Base-by-base conservation (phyloP, 139 green algal species). In the Chlamydomonas sp. region DNA sequence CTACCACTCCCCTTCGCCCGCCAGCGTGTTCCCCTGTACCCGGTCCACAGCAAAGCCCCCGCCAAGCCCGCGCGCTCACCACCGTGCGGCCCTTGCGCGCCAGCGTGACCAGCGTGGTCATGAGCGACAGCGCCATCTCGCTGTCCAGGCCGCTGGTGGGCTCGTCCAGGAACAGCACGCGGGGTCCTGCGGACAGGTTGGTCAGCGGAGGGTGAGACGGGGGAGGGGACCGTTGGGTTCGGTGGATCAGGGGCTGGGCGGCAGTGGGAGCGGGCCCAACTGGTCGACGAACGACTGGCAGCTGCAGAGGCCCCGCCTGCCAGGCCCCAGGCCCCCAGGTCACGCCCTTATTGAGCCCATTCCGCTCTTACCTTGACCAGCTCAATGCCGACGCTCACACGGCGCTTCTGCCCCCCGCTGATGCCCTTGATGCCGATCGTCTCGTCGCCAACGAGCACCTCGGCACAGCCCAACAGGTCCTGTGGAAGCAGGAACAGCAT, bases 151-250 rank as follows among this genome's bases (percentile, higher is more conserved):
- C 94, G 20, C 86, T 94, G n/a, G 94, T 95, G 0, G 94, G 93
- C 79, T 97, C 95, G 79, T 97, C 95, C 87, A 97, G 72, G 78
- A 98, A 96, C 9, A 98, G 87, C 8, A 96, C 78, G 0, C 81
- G 49, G 5, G 95, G 91, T 86, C 93, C 89, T 86, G 93, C 0
- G 6, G 5, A 14, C 66, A 71, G 31, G 31, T 49, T 49, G 31
- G 31, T 49, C 31, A 49, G 31, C 31, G 31, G 31, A 49, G 31
- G 31, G 31, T 49, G 31, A 49, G n/a, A n/a, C n/a, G n/a, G n/a
- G n/a, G n/a, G n/a, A n/a, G n/a, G n/a, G n/a, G n/a, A 49, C 31
- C 31, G 31, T 49, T 49, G 31, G 31, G 31, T 49, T 49, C 0
- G 31, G 31, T 49, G 31, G 31, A 49, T 49, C 31, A 49, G 31